These are phyloP conservation scores for Coprinopsis cinerea DNA, from an alignment of 768 basidiomycete species.

Conservation along the genomic window DNA sequence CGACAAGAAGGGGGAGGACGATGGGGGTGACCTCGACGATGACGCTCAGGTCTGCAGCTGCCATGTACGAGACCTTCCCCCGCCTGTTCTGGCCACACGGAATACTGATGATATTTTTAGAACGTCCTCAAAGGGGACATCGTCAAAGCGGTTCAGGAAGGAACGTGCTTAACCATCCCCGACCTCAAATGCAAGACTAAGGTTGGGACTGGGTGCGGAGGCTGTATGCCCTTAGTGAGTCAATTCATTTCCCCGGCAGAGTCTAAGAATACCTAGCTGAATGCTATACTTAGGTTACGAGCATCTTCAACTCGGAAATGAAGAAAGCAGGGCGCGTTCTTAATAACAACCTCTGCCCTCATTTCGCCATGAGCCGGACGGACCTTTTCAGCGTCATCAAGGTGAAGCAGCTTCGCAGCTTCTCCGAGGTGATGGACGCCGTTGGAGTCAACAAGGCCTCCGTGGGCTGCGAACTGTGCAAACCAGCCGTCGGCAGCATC, in stretches of 20 bases:
- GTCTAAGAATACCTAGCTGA: background rate
- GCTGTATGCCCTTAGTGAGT: conserved; percentile 53
- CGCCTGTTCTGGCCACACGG: no score
- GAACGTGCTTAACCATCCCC: conserved; percentile 38
- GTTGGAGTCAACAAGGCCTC: conserved; percentile 42
- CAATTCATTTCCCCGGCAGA: conserved; percentile 5
- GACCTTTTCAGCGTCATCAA: conserved; percentile 66
- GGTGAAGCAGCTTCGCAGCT: conserved; percentile 55
- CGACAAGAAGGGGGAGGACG: conserved; percentile 42
- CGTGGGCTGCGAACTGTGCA: conserved; percentile 70
- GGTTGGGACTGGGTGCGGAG: conserved; percentile 68
- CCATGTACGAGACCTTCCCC: conserved; percentile 37
- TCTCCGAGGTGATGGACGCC: conserved; percentile 45
- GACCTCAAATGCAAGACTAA: conserved; percentile 64
- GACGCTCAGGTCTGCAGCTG: conserved; percentile 71
- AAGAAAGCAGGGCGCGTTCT: conserved; percentile 56
- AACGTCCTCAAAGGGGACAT: conserved; percentile 62
- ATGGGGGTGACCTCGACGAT: conserved; percentile 64
- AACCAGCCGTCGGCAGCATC: conserved; percentile 57
- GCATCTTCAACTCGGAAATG: conserved; percentile 52
- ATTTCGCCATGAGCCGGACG: conserved; percentile 57
- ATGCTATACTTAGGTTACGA: conserved; percentile 16
- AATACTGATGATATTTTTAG: conserved; percentile 18
- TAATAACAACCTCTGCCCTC: conserved; percentile 56
- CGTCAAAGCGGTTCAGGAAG: conserved; percentile 42